Evolutionary conservation across 441 rosid genomes (phyloP).

Genomic region (Isatis lusitanica): DNA sequence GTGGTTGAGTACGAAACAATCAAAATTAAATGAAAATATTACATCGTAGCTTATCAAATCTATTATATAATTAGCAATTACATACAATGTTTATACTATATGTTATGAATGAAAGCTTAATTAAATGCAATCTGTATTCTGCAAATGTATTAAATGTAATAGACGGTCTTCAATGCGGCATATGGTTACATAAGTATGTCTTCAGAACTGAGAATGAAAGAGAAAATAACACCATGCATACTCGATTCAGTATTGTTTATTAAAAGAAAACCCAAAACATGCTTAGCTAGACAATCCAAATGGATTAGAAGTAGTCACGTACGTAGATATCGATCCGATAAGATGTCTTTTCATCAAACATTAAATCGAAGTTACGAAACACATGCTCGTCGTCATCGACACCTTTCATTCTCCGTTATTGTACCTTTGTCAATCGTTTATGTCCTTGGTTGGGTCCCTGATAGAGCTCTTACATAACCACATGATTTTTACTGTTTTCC

Average conservation of each 20-base stretch:
- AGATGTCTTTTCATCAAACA: not conserved
- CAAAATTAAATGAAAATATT: constrained; percentile 18
- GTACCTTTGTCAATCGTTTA: not conserved
- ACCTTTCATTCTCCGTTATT: not conserved
- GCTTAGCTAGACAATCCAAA: not conserved
- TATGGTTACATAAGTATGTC: constrained; percentile 10
- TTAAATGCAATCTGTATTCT: not conserved
- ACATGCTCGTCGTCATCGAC: not conserved
- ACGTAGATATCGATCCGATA: not conserved
- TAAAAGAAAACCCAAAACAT: not conserved
- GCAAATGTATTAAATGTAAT: not conserved
- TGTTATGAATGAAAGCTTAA: not conserved
- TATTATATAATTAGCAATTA: too few species aligned
- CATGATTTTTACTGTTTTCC: too few species aligned
- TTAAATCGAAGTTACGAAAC: not conserved
- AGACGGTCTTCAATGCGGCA: not conserved
- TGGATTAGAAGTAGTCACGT: not conserved
- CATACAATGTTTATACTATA: not conserved
- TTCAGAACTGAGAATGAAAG: not conserved
- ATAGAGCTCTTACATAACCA: not conserved
- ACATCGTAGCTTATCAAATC: not conserved
- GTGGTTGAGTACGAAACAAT: constrained; percentile 1
- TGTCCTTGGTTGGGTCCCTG: constrained; percentile 6
- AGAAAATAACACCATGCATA: not conserved
- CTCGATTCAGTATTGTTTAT: not conserved